Conservation (phyloP, 2,329 filamentous ascomycete genomes). For the Gnomoniopsis sp. region DNA sequence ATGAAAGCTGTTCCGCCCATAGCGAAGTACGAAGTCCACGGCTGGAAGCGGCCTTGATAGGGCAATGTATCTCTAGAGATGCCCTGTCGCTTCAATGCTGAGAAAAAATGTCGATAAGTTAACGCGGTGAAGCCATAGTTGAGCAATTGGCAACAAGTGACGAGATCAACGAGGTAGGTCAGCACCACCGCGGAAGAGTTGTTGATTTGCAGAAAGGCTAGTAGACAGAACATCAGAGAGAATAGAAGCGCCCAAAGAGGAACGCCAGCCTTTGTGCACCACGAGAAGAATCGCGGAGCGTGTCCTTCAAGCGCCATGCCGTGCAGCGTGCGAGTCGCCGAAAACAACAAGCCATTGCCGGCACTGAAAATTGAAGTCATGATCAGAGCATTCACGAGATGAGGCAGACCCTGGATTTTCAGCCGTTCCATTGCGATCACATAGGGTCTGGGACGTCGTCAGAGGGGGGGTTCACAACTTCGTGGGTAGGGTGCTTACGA, state of each 20-base stretch:
- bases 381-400: conserved; percentile 61
- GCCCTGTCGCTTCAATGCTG: conserved; percentile 52
- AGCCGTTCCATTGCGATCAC: conserved; percentile 58
- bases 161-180: conserved; percentile 57
- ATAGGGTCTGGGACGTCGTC: conserved; percentile 30
- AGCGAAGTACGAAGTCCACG: conserved; percentile 50
- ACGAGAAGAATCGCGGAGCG: conserved; percentile 48
- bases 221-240: conserved; percentile 57
- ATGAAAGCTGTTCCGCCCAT: conserved; percentile 16
- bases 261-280: conserved; percentile 55
- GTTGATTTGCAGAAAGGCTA: conserved; percentile 61
- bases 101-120: conserved; percentile 57
- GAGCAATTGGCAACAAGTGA: conserved; percentile 58
- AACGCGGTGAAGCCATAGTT: conserved; percentile 55
- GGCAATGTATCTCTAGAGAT: conserved; percentile 50
- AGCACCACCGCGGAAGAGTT: conserved; percentile 53
- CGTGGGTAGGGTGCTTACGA: conserved; percentile 29
- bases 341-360: conserved; percentile 61
- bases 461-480: neutral
- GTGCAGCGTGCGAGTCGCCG: conserved; percentile 58
- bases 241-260: conserved; percentile 60
- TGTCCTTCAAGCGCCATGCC: conserved; percentile 56
- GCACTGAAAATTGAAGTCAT: conserved; percentile 58
- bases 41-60: conserved; percentile 54
- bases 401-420: conserved; percentile 48